phyloP scores from a whole-genome alignment of 176 grass and related monocot species.

The Tillandsia leiboldiana region DNA sequence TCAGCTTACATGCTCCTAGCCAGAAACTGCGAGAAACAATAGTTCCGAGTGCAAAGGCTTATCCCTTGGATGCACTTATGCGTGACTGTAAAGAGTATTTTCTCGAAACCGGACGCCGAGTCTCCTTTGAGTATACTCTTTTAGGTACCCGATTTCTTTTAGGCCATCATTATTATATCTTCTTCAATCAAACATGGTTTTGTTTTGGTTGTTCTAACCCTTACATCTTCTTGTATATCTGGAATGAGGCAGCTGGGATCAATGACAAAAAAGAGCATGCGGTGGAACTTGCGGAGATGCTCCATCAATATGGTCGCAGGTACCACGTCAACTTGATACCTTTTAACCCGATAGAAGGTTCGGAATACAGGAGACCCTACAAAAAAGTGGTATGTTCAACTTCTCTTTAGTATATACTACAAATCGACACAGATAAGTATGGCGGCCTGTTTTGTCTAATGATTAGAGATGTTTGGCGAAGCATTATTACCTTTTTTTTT shows the following conservation, averaged over 20 bases:
- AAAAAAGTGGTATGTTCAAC: conserved; percentile 59
- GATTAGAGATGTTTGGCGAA: neutral
- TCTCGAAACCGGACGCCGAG: conserved; percentile 57
- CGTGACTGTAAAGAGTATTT: conserved; percentile 87
- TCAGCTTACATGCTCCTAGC: conserved; percentile 80
- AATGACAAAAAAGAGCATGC: conserved; percentile 74
- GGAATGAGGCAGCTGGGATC: conserved; percentile 47
- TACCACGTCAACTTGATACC: conserved; percentile 97
- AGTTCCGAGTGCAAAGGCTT: conserved; percentile 88
- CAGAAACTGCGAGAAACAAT: conserved; percentile 77
- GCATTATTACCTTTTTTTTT: no score
- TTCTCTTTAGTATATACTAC: neutral
- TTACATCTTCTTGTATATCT: neutral
- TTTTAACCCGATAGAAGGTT: conserved; percentile 86
- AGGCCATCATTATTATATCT: neutral
- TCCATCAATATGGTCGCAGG: conserved; percentile 49
- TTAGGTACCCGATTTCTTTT: conserved; percentile 39
- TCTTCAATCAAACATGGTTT: neutral
- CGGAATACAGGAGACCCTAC: conserved; percentile 88
- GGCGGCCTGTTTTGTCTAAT: neutral
- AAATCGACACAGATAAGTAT: neutral
- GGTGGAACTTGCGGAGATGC: conserved; percentile 52
- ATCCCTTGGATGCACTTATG: conserved; percentile 72
- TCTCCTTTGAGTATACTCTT: conserved; percentile 89
- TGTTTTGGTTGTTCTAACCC: conserved; percentile 11